phyloP scores from a whole-genome alignment of 2,329 filamentous ascomycete species.

The Albophoma yamanashiensis region DNA sequence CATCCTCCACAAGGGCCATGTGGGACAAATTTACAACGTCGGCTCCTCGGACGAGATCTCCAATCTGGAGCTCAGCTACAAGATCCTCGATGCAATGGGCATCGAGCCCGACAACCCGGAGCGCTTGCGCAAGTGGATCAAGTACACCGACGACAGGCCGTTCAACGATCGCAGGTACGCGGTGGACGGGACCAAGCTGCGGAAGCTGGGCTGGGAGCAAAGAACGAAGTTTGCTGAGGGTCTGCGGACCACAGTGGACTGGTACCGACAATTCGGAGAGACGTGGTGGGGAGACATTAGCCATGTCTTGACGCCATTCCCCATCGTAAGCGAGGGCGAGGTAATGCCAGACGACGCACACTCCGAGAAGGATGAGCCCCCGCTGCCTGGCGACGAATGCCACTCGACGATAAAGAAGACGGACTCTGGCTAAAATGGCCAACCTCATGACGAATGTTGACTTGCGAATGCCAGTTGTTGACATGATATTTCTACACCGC shows the following conservation, averaged over 20 bases:
- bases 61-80: conserved; percentile 57
- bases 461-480: neutral
- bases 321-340: conserved; percentile 44
- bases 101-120: conserved; percentile 38
- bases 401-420: neutral
- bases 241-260: conserved; percentile 53
- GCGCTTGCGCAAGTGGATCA: conserved; percentile 53
- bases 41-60: conserved; percentile 69
- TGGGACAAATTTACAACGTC: conserved; percentile 75
- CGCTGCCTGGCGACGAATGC: conserved; percentile 12
- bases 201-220: conserved; percentile 58
- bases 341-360: conserved; percentile 39
- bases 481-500: neutral
- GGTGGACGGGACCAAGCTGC: conserved; percentile 58
- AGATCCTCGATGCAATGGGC: conserved; percentile 52
- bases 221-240: conserved; percentile 55
- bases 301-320: conserved; percentile 58
- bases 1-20: conserved; percentile 64
- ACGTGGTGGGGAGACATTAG: conserved; percentile 64
- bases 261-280: conserved; percentile 58
- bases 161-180: conserved; percentile 70
- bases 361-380: conserved; percentile 21
- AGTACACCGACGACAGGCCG: conserved; percentile 66
- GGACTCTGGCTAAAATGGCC: neutral
- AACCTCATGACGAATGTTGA: neutral